Conservation (phyloP, 306 rosid genomes). For the Benincasa hispida region DNA sequence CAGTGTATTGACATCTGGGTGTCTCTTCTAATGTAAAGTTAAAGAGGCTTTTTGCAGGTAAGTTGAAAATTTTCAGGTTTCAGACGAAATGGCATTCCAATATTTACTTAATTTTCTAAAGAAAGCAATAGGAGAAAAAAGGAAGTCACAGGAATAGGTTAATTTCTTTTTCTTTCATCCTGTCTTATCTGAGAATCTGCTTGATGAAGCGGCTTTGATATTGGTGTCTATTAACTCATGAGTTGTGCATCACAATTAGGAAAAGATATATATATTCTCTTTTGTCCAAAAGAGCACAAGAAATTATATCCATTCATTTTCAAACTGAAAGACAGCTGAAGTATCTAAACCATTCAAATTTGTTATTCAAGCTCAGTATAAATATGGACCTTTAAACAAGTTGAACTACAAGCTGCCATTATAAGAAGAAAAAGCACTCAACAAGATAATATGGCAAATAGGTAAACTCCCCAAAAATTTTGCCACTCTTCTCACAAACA, state of each 20-base stretch:
- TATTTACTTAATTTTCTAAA: neutral
- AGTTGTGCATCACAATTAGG: conserved; percentile 8
- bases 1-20: neutral
- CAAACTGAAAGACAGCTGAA: neutral
- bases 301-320: conserved; percentile 4
- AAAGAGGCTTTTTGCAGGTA: neutral
- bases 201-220: neutral
- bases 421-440: neutral
- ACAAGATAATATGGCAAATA: neutral
- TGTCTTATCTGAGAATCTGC: neutral
- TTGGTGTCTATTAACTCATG: conserved; percentile 11
- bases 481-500: neutral
- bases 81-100: neutral
- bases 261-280: conserved; percentile 8
- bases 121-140: neutral
- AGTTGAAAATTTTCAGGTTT: neutral
- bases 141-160: conserved; percentile 1
- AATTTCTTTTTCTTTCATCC: neutral
- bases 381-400: neutral
- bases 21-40: neutral
- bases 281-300: conserved; percentile 4
- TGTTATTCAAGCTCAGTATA: neutral
- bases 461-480: neutral
- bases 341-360: conserved; percentile 1
- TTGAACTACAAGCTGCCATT: neutral